Percentiles rank a stretch among this genome's conserved stretches.
Evolutionary conservation across 2,329 filamentous ascomycete species (phyloP).

Genomic region (Claviceps digitariae): DNA sequence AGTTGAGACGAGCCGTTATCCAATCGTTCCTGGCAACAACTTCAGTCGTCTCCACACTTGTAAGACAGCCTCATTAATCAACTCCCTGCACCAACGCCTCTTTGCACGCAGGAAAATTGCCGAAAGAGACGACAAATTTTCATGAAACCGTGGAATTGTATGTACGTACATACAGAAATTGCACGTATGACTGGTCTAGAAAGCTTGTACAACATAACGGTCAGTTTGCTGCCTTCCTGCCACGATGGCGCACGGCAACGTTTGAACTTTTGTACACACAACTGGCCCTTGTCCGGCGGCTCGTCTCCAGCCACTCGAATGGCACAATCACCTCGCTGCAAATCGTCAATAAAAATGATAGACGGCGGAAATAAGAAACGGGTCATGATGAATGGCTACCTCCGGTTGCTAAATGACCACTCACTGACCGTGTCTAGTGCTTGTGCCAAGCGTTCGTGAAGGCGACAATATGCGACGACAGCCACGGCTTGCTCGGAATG

Average conservation of each 20-base stretch:
- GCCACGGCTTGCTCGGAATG: no score
- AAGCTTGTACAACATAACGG: background rate
- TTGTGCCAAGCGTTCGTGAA: no score
- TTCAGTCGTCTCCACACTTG: background rate
- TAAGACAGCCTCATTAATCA: background rate
- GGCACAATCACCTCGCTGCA: background rate
- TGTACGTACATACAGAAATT: no score
- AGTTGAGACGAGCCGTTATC: slow-evolving; percentile 20
- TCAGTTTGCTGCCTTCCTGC: background rate
- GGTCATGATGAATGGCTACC: background rate
- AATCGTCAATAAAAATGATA: background rate
- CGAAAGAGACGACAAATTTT: background rate
- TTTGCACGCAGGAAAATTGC: background rate
- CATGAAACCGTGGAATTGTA: background rate
- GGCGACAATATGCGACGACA: no score
- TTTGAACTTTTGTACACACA: background rate
- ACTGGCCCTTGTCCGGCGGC: background rate
- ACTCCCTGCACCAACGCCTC: background rate
- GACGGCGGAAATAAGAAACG: background rate
- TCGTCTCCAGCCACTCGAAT: background rate
- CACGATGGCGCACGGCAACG: background rate
- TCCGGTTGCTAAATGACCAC: no score
- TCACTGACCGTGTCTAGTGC: background rate
- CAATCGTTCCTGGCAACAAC: slow-evolving; percentile 13
- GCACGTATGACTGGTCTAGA: no score